These are phyloP conservation scores for Kondoa malvinella DNA, from an alignment of 768 basidiomycete genomes.

Conservation along the genomic window DNA sequence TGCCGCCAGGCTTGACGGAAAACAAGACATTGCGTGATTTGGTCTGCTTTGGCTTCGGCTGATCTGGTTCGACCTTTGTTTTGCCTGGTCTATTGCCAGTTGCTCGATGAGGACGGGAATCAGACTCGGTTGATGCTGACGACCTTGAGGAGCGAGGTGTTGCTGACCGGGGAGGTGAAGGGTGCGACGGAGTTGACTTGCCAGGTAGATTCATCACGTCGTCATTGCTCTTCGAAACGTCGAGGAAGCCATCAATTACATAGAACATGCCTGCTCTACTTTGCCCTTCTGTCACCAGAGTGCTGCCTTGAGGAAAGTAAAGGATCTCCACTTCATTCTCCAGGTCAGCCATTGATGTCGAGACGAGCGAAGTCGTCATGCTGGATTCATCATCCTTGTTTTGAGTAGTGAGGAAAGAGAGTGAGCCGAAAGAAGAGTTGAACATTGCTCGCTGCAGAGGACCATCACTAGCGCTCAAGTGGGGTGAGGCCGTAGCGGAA, in stretches of 20 bases:
- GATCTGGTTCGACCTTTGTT: neutral
- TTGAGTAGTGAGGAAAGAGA: slow-evolving; percentile 28
- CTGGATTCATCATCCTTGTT: slow-evolving; percentile 29
- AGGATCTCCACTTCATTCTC: slow-evolving; percentile 95
- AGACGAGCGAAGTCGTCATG: slow-evolving; percentile 17
- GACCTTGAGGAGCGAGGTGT: neutral
- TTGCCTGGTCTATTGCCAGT: neutral
- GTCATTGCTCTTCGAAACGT: slow-evolving; percentile 53
- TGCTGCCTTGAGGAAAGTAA: slow-evolving; percentile 72
- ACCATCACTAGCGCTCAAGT: slow-evolving; percentile 24
- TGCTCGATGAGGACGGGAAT: neutral
- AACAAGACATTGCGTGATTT: slow-evolving; percentile 43
- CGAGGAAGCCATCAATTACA: slow-evolving; percentile 87
- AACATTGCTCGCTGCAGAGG: slow-evolving; percentile 21
- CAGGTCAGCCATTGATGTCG: slow-evolving; percentile 58
- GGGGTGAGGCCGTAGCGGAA: slow-evolving; percentile 30
- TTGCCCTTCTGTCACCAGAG: slow-evolving; percentile 76
- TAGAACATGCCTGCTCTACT: slow-evolving; percentile 60
- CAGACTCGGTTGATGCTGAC: no score
- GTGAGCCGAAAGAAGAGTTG: slow-evolving; percentile 29
- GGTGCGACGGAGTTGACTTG: neutral
- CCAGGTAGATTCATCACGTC: slow-evolving; percentile 5
- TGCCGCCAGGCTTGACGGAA: slow-evolving; percentile 90
- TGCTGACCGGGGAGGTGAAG: slow-evolving; percentile 6
- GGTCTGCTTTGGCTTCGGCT: no score